phyloP scores from a whole-genome alignment of 331 rosid species.

The Spiraea crenata region DNA sequence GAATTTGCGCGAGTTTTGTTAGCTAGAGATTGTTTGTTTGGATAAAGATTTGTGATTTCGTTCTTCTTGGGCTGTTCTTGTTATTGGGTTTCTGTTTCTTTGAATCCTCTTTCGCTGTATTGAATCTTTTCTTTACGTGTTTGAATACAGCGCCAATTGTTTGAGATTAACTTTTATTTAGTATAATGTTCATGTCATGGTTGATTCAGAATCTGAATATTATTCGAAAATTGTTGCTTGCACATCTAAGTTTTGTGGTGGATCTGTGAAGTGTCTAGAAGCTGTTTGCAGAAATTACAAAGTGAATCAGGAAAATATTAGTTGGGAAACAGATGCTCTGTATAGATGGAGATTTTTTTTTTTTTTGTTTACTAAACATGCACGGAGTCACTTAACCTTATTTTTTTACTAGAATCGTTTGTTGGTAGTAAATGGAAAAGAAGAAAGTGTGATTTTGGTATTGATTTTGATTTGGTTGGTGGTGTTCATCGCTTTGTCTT shows the following conservation, averaged over 20 bases:
- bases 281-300: constrained; percentile 5
- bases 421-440: not conserved
- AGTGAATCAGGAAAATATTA: not conserved
- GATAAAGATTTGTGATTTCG: constrained; percentile 1
- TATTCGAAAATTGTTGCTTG: constrained; percentile 5
- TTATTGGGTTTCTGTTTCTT: not conserved
- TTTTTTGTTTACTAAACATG: not conserved
- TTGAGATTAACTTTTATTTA: constrained; percentile 24
- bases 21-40: constrained; percentile 39
- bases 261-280: constrained; percentile 6
- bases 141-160: not conserved
- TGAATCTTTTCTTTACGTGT: not conserved
- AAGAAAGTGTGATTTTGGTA: constrained; percentile 17
- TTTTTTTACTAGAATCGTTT: constrained; percentile 6
- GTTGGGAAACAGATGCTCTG: not conserved
- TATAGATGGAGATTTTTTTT: constrained; percentile 9
- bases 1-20: constrained; percentile 10
- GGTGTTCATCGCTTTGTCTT: not conserved
- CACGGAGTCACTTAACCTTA: constrained; percentile 9
- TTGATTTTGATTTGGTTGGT: constrained; percentile 13
- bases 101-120: not conserved
- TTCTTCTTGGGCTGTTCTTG: constrained; percentile 5
- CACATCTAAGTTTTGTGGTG: constrained; percentile 16
- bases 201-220: constrained; percentile 23
- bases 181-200: constrained; percentile 21